phyloP scores from a whole-genome alignment of 2,329 filamentous ascomycete genomes.

The Lachnellula suecica region DNA sequence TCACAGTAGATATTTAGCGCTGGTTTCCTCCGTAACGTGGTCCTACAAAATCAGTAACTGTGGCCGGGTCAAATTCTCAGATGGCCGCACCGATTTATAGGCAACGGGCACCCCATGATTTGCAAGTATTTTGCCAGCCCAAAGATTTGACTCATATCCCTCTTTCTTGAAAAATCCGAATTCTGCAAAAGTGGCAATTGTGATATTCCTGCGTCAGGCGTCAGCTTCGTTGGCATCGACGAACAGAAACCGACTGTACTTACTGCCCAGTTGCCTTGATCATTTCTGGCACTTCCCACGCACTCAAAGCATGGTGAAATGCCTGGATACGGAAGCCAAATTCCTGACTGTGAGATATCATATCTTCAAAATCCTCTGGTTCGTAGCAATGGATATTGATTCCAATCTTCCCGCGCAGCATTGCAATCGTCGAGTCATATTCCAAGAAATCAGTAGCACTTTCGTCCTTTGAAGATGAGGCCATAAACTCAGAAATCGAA shows the following conservation, averaged over 20 bases:
- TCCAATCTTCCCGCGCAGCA: conserved; percentile 41
- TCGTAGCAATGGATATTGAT: conserved; percentile 47
- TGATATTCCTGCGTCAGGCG: conserved; percentile 36
- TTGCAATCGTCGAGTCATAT: conserved; percentile 39
- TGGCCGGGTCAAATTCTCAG: background rate
- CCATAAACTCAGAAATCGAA: conserved; percentile 21
- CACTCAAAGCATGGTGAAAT: conserved; percentile 41
- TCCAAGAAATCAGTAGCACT: conserved; percentile 36
- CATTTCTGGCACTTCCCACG: conserved; percentile 41
- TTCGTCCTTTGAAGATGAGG: conserved; percentile 8
- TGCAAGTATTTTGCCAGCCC: conserved; percentile 39
- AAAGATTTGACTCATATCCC: conserved; percentile 40
- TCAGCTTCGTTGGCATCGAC: background rate
- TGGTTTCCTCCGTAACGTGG: conserved; percentile 34
- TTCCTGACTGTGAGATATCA: conserved; percentile 42
- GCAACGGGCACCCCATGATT: conserved; percentile 41
- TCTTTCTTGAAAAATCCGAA: conserved; percentile 43
- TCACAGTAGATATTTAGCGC: conserved; percentile 41
- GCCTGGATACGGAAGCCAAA: conserved; percentile 42
- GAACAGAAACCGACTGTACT: conserved; percentile 18
- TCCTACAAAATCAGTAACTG: conserved; percentile 26
- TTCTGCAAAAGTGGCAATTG: conserved; percentile 43
- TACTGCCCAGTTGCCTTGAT: conserved; percentile 38
- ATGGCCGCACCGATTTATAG: conserved; percentile 39
- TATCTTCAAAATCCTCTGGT: conserved; percentile 42